phyloP scores from a whole-genome alignment of 768 basidiomycete species.

The Suillus subluteus region DNA sequence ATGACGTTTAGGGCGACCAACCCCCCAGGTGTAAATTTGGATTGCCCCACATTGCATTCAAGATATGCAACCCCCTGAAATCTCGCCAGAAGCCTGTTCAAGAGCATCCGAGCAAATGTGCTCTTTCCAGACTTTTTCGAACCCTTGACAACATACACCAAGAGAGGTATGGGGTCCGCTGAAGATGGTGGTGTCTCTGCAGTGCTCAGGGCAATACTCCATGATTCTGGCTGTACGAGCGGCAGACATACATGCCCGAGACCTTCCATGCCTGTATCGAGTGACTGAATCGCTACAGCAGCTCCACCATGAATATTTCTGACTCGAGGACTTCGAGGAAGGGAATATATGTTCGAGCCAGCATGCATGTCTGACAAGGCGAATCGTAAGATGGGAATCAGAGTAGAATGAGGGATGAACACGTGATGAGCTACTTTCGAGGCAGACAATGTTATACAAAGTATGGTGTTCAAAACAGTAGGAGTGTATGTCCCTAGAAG shows the following conservation, averaged over 20 bases:
- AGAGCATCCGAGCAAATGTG: conserved; percentile 73
- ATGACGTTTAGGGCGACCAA: conserved; percentile 79
- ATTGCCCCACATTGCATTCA: conserved; percentile 93
- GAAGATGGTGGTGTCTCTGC: conserved; percentile 1
- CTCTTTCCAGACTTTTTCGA: conserved; percentile 91
- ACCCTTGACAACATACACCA: conserved; percentile 75
- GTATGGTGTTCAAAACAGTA: conserved; percentile 61
- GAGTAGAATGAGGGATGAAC: conserved; percentile 81
- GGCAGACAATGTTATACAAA: conserved; percentile 53
- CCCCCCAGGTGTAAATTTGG: conserved; percentile 91
- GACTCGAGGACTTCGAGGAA: conserved; percentile 20
- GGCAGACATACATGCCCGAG: conserved; percentile 60
- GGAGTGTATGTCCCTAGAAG: conserved; percentile 71
- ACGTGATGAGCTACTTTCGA: conserved; percentile 50
- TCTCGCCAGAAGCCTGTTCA: conserved; percentile 66
- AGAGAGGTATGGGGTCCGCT: conserved; percentile 25
- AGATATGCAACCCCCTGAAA: conserved; percentile 84
- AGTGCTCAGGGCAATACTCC: conserved; percentile 34
- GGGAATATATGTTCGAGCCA: conserved; percentile 3
- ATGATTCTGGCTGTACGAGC: conserved; percentile 41
- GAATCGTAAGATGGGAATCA: conserved; percentile 59
- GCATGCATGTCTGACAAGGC: conserved; percentile 19
- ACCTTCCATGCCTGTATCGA: conserved; percentile 64
- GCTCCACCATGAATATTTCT: conserved; percentile 30
- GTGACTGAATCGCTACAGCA: conserved; percentile 59